phyloP scores from a whole-genome alignment of 805 yeast genomes.

The Ogataea parapolymorpha region DNA sequence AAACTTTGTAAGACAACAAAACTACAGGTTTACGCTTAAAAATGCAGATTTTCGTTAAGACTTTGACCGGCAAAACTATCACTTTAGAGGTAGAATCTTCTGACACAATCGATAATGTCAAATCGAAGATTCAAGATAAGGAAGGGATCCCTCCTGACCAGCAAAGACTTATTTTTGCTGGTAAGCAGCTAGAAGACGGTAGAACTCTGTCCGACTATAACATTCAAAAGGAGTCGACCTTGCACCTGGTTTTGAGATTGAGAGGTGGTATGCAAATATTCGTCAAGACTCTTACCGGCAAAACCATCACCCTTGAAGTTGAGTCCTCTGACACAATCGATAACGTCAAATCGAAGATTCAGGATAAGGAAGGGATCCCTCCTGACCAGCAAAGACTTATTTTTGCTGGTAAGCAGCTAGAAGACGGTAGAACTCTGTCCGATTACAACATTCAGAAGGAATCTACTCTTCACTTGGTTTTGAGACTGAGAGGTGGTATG shows the following conservation, averaged over 20 bases:
- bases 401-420: slow-evolving; percentile 43
- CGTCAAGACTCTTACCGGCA: slow-evolving; percentile 83
- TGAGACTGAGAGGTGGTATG: slow-evolving; percentile 54
- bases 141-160: slow-evolving; percentile 44
- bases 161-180: slow-evolving; percentile 41
- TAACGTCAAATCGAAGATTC: slow-evolving; percentile 41
- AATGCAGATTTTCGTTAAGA: slow-evolving; percentile 57
- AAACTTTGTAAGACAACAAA: background rate
- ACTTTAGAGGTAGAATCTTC: slow-evolving; percentile 80
- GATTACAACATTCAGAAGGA: slow-evolving; percentile 59
- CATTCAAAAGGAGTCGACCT: slow-evolving; percentile 41
- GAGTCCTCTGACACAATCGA: slow-evolving; percentile 45
- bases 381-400: slow-evolving; percentile 42
- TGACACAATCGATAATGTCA: slow-evolving; percentile 43
- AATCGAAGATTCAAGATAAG: slow-evolving; percentile 41
- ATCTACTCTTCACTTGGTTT: slow-evolving; percentile 36
- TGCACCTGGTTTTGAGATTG: slow-evolving; percentile 35
- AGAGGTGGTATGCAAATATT: slow-evolving; percentile 42
- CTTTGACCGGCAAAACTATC: slow-evolving; percentile 87
- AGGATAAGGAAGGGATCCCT: slow-evolving; percentile 42
- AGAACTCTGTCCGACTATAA: slow-evolving; percentile 88
- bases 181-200: slow-evolving; percentile 54
- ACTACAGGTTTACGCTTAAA: background rate
- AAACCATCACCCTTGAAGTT: slow-evolving; percentile 95
- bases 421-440: slow-evolving; percentile 84